Evolutionary conservation across 1,284 basidiomycete genomes (phyloP).

Genomic region (Malassezia yamatoensis): DNA sequence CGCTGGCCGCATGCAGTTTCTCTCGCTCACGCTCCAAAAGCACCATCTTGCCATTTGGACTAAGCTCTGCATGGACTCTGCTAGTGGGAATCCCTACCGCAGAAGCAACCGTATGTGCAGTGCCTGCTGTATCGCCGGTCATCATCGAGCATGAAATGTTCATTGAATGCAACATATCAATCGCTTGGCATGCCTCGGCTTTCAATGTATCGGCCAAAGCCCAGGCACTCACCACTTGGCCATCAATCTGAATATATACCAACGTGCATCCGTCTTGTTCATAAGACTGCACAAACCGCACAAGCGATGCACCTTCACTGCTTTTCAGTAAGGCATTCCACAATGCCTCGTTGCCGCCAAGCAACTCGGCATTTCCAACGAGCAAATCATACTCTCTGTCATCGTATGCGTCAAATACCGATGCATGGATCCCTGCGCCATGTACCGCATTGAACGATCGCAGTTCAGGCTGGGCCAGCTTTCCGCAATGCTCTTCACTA

Average conservation of each 20-base stretch:
- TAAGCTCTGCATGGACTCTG: slow-evolving; percentile 40
- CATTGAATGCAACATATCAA: slow-evolving; percentile 31
- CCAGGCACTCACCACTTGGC: slow-evolving; percentile 22
- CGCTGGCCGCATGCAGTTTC: slow-evolving; percentile 6
- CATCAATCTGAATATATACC: slow-evolving; percentile 36
- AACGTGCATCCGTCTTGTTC: slow-evolving; percentile 35
- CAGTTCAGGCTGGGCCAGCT: slow-evolving; percentile 11
- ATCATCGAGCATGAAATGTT: slow-evolving; percentile 40
- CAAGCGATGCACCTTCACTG: background rate
- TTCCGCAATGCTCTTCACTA: slow-evolving; percentile 50
- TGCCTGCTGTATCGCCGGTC: slow-evolving; percentile 38
- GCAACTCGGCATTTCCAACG: slow-evolving; percentile 31
- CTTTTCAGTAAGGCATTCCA: too few species aligned
- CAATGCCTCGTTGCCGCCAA: slow-evolving; percentile 1
- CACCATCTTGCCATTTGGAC: slow-evolving; percentile 39
- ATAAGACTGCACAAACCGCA: slow-evolving; percentile 19
- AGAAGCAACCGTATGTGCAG: slow-evolving; percentile 35
- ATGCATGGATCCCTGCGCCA: slow-evolving; percentile 66
- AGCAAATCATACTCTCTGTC: slow-evolving; percentile 19
- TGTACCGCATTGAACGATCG: slow-evolving; percentile 71
- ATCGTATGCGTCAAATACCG: slow-evolving; percentile 14
- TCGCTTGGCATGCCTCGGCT: slow-evolving; percentile 30
- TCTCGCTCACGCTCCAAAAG: slow-evolving; percentile 21
- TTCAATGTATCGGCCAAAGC: slow-evolving; percentile 42
- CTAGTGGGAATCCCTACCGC: slow-evolving; percentile 29